Base-by-base conservation (phyloP, 139 green algal genomes). In the Coccomyxa sp. region DNA sequence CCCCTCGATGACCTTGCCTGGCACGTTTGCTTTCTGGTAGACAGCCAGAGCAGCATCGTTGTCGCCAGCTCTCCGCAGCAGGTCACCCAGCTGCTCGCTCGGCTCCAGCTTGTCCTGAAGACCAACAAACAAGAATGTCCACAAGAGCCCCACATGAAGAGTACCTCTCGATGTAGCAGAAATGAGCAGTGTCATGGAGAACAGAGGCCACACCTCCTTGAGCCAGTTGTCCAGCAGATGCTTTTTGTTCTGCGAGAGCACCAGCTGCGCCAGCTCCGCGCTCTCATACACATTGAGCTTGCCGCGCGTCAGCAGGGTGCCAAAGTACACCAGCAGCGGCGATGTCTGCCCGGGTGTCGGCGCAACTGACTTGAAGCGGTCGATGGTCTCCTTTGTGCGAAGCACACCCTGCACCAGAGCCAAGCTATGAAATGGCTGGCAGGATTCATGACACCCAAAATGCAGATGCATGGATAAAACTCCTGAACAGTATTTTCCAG, bases 241-340 rank as follows among this genome's bases (percentile, higher is more conserved):
- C 91, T 99, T 99, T 93, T 99, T 99, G 92, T 98, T 98, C 88
- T 99, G 97, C 76, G 82, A 86, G 82, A 99, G 88, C 74, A 99
- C 97, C 78, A 99, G 92, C 84, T 92, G 88, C 28, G 93, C 93
- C 68, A 99, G 93, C 92, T 99, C 97, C 28, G 96, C 90, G 51
- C 88, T 95, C 92, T 99, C 97, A 67, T 94, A 90, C 0, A 85
- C 87, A 86, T 99, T 99, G 10, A 99, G 93, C 85, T 94, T 93
- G 84, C 93, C 94, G 79, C 93, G 93, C 83, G 93, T 93, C 80
- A 99, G 93, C 88, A 99, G 92, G 63, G 95, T 95, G 66, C 97
- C 97, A 91, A 99, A 98, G 91, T 99, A 99, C 76, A 99, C 94
- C 77, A 99, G 92, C 85, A 99, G 91, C 32, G 97, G 95, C 0